Base-by-base conservation (phyloP, 129 eudicot genomes). In the Oenanthe sinensis region DNA sequence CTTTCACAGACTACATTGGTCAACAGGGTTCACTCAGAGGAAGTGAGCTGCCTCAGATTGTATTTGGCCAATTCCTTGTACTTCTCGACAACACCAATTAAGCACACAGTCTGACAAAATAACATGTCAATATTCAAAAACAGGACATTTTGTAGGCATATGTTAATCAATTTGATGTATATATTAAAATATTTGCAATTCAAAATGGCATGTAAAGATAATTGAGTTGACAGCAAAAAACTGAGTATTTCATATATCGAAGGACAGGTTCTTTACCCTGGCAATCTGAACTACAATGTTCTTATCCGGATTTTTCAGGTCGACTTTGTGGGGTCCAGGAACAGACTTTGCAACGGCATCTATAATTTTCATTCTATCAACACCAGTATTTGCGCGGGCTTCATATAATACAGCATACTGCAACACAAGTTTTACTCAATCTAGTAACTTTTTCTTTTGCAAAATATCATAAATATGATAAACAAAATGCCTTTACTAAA, bases 61-160 rank as follows among this genome's bases (percentile, higher is more conserved):
- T 90, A 91, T 87, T 95, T 91, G 74, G 98, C 96, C 81, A 95
- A 85, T 83, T 95, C 97, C 89, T 95, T 91, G 94, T 91, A 95
- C 88, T 91, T 95, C 72, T 95, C 97, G 71, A 95, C 97, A n/a
- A 95, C 89, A 36, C 98, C 98, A 50, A 95, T 88, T 88, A 88
- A 80, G 87, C 97, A 95, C 62, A 95, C 91, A 28, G 98, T 95
- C 98, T 95, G 94, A 79, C 81, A 45, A 63, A n/a, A 60, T 69
- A 81, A 47, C 30, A 0, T 24, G 33, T 2, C 3, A 24, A 45
- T 5, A 26, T 15, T 45, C 4, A n/a, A 1, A 26, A 46, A 46
- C 13, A 45, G 8, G 3, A 24, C 50, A 42, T 9, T 13, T 1
- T 14, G 72, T 67, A 28, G n/a, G 68, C 33, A 3, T 24, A 28